Conservation (phyloP, 2,329 filamentous ascomycete genomes). For the Pestalotiopsis sp. region DNA sequence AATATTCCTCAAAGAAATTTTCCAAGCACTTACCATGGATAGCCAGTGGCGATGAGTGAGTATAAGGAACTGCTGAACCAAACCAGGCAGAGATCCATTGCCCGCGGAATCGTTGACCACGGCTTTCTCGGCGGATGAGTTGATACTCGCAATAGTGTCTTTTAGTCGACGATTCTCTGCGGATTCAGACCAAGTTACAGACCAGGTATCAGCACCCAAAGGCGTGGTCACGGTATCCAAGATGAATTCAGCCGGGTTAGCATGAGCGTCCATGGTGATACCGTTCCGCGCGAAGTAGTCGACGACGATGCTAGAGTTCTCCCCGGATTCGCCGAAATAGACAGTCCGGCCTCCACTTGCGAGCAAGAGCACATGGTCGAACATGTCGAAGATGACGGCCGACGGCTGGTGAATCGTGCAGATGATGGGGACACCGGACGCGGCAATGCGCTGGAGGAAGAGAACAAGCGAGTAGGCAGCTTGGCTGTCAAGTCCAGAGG, state of each 20-base stretch:
- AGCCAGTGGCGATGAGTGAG: not conserved
- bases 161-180: not conserved
- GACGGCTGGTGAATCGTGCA: constrained; percentile 47
- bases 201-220: not conserved
- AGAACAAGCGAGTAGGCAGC: constrained; percentile 72
- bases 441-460: constrained; percentile 64
- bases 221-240: constrained; percentile 76
- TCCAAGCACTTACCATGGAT: not conserved
- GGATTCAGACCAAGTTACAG: not conserved
- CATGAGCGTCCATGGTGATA: constrained; percentile 47
- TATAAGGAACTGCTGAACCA: not conserved
- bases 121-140: not conserved
- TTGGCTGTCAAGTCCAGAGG: constrained; percentile 73
- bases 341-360: constrained; percentile 56
- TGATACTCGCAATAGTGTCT: not conserved
- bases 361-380: constrained; percentile 56
- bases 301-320: constrained; percentile 47
- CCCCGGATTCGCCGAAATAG: constrained; percentile 60
- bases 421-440: constrained; percentile 41
- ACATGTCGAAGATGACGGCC: constrained; percentile 39
- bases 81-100: not conserved
- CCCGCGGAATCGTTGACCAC: not conserved
- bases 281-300: constrained; percentile 63
- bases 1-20: not conserved
- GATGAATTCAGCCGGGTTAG: constrained; percentile 78